Evolutionary conservation across 192 early-diverging fungal species (phyloP), one percentile per base, ranked within the genome.

Genomic region (Coemansia sp.): DNA sequence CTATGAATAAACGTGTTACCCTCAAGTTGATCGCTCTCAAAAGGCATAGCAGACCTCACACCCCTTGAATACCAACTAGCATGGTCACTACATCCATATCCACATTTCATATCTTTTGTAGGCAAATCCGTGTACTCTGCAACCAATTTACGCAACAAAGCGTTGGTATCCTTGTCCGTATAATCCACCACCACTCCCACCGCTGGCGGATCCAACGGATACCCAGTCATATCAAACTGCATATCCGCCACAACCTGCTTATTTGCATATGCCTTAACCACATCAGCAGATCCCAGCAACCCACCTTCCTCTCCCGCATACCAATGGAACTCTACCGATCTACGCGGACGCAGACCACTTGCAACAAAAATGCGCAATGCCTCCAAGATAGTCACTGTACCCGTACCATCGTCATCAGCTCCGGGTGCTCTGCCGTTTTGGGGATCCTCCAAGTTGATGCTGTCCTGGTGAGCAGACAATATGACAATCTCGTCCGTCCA

Each of bases 151-250:
- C 54, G 58, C 34, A 62, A 19, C 20, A 72, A 33, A 4, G 39
- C 36, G 18, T 41, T 72, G 5, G 57, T 34, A 2, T 35, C 72
- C 0, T 53, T 40, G 59, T 93, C 83, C 0, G 88, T 85, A 64
- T 81, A 85, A 70, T 97, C 94, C 18, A 80, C 80, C 23, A 89
- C 76, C 41, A 97, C 79, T 26, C 87, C 94, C 50, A 94, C 79
- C 41, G 79, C 79, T 1, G 69, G 67, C 47, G 84, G 80, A 49
- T 69, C 48, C 25, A 77, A 59, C 61, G 87, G 55, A 49, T 84
- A 94, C 13, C 91, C 94, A 25, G 90, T 92, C 94, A 97, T 97
- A 60, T 97, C 94, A 24, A 85, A 78, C 58, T 94, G 92, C 34
- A 89, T 71, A 74, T 89, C 88, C n/a, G 84, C 91, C 58, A 79